phyloP scores from a whole-genome alignment of 176 grass and related monocot species.

The Rhynchospora breviuscula region DNA sequence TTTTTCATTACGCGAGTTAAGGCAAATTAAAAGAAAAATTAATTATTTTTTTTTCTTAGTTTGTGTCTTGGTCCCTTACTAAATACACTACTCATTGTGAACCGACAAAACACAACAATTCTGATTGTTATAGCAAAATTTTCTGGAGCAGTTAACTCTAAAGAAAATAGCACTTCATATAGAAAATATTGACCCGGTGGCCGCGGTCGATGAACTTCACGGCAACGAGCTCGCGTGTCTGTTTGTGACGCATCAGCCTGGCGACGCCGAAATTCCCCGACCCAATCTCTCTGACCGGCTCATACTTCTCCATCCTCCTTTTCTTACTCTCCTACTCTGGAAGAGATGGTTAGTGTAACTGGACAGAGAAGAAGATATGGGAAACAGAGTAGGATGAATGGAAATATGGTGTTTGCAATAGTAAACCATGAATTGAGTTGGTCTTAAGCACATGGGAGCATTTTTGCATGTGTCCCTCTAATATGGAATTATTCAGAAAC shows the following conservation, averaged over 20 bases:
- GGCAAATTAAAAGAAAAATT: not conserved
- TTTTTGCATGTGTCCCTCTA: not conserved
- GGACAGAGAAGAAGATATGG: not conserved
- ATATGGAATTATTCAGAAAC: not conserved
- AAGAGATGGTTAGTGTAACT: not conserved
- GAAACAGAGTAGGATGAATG: not conserved
- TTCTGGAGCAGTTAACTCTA: not conserved
- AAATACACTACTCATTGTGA: not conserved
- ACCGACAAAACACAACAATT: not conserved
- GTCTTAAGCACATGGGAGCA: not conserved
- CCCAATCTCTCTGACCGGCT: conserved; percentile 68
- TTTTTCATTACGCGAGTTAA: not conserved
- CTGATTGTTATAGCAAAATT: not conserved
- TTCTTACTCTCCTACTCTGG: conserved; percentile 3
- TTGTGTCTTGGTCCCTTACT: not conserved
- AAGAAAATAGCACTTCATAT: not conserved
- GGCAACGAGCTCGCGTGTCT: conserved; percentile 58
- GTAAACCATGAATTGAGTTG: not conserved
- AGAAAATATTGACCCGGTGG: conserved; percentile 34
- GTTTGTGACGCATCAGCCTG: conserved; percentile 62
- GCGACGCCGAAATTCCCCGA: conserved; percentile 75
- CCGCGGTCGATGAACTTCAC: conserved; percentile 86
- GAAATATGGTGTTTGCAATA: not conserved
- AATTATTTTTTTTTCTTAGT: not conserved
- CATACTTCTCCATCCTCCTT: conserved; percentile 68